A percentile compares a stretch with the other conserved stretches of the same genome.
Evolutionary conservation across 176 grass and related monocot species (phyloP).

Genomic region (Rhipidocladum racemiflorum): DNA sequence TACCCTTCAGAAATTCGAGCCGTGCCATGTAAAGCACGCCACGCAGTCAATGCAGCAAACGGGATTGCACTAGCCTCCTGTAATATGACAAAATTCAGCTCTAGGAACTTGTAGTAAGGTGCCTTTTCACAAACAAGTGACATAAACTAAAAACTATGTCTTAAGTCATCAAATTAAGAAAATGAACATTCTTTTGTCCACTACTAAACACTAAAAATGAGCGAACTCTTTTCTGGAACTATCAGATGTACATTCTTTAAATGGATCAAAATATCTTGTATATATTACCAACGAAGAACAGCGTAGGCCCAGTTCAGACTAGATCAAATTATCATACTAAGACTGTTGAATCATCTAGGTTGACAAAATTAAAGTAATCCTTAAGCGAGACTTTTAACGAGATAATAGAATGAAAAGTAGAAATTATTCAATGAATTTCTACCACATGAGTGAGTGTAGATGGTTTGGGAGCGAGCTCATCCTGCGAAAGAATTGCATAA

Average conservation of each 20-base stretch:
- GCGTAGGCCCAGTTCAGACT: neutral
- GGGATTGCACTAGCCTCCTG: conserved; percentile 94
- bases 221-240: neutral
- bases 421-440: conserved; percentile 6
- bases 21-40: conserved; percentile 88
- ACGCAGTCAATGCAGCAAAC: conserved; percentile 94
- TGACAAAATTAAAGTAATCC: neutral
- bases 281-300: neutral
- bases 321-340: neutral
- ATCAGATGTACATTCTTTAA: conserved; percentile 10
- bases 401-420: neutral
- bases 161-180: neutral
- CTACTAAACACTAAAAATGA: conserved; percentile 2
- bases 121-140: neutral
- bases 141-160: neutral
- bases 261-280: neutral
- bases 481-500: conserved; percentile 82
- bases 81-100: conserved; percentile 21
- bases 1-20: conserved; percentile 86
- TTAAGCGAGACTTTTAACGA: neutral
- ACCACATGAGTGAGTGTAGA: conserved; percentile 75
- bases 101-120: neutral
- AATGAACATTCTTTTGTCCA: neutral
- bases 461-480: conserved; percentile 90
- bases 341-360: neutral